Conservation (phyloP, 1,284 basidiomycete genomes). For the Tilletia indica region DNA sequence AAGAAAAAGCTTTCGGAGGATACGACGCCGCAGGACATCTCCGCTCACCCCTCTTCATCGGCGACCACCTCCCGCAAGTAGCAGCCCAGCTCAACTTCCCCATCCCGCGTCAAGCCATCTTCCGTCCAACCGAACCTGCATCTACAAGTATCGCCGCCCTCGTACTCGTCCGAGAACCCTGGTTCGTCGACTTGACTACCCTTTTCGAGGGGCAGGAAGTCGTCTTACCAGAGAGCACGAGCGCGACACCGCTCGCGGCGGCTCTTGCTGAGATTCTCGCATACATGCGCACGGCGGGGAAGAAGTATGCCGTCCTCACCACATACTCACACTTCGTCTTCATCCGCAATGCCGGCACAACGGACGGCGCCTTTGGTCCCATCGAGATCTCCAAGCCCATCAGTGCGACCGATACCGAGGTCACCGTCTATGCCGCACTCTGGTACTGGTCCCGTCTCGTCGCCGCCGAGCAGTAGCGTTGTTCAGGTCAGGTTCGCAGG, state of each 20-base stretch:
- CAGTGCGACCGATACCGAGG: conserved; percentile 3
- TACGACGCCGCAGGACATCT: conserved; percentile 9
- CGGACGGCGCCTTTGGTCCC: neutral
- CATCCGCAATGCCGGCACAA: conserved; percentile 2
- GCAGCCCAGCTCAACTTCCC: neutral
- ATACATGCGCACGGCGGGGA: conserved; percentile 19
- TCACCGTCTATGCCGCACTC: conserved; percentile 20
- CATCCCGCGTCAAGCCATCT: conserved; percentile 25
- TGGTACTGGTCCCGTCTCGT: conserved; percentile 20
- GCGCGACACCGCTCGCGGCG: neutral
- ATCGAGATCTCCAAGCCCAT: conserved; percentile 16
- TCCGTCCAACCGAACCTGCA: conserved; percentile 5
- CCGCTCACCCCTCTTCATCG: conserved; percentile 18
- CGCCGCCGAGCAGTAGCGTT: conserved; percentile 10
- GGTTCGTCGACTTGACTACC: conserved; percentile 17
- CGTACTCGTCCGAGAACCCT: conserved; percentile 22
- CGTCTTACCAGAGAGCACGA: neutral
- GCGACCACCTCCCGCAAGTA: conserved; percentile 22
- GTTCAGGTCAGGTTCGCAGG: no score
- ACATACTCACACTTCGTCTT: conserved; percentile 27
- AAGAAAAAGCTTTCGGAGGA: conserved; percentile 21
- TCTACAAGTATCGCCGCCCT: conserved; percentile 17
- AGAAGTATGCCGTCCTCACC: conserved; percentile 19
- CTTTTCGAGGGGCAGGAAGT: conserved; percentile 3
- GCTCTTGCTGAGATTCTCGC: conserved; percentile 20